Evolutionary conservation across 2,329 filamentous ascomycete genomes (phyloP).

Genomic region (Fusarium musae): DNA sequence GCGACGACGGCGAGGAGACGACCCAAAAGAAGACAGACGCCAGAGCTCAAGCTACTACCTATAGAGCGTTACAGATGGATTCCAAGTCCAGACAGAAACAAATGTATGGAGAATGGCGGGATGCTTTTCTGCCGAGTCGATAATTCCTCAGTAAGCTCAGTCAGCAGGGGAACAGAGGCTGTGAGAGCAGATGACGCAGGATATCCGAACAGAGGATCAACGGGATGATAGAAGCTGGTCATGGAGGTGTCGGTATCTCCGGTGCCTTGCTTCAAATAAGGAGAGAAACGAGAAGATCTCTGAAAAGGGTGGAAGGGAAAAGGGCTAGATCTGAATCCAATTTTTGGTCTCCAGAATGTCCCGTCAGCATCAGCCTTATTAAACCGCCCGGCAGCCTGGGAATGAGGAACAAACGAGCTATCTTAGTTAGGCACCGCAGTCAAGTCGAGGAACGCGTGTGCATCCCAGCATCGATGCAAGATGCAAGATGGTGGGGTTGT

Average conservation of each 20-base stretch:
- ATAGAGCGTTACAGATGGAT: background rate
- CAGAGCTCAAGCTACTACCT: slow-evolving; percentile 8
- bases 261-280: slow-evolving; percentile 18
- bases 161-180: slow-evolving; percentile 19
- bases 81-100: background rate
- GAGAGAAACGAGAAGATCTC: slow-evolving; percentile 19
- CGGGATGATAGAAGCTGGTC: background rate
- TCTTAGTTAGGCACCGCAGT: background rate
- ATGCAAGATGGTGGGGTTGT: slow-evolving; percentile 22
- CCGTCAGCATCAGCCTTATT: slow-evolving; percentile 40
- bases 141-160: slow-evolving; percentile 17
- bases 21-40: background rate
- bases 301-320: slow-evolving; percentile 10
- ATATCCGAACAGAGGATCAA: slow-evolving; percentile 17
- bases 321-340: slow-evolving; percentile 13
- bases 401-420: background rate
- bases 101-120: background rate
- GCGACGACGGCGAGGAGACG: background rate
- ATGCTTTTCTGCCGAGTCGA: slow-evolving; percentile 1
- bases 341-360: slow-evolving; percentile 15
- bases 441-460: slow-evolving; percentile 25
- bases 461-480: slow-evolving; percentile 7
- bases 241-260: slow-evolving; percentile 25
- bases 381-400: slow-evolving; percentile 12
- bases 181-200: slow-evolving; percentile 18